Evolutionary conservation across 257 asterid genomes (phyloP).

Genomic region (Fraxinus pennsylvanica): DNA sequence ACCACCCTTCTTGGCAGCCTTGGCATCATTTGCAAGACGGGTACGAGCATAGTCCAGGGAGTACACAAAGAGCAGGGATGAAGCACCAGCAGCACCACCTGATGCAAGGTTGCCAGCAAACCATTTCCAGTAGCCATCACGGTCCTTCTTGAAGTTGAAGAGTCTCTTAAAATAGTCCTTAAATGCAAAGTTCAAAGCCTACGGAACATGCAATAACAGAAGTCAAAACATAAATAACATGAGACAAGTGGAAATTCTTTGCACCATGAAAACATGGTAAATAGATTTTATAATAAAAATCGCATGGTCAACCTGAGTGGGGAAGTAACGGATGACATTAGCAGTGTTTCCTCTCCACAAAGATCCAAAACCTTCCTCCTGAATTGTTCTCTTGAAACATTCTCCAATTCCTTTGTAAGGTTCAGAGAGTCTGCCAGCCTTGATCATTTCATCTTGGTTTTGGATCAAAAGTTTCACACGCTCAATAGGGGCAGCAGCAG

Average conservation of each 20-base stretch:
- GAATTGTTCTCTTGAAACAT: constrained; percentile 41
- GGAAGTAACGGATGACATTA: constrained; percentile 46
- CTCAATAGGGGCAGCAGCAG: constrained; percentile 52
- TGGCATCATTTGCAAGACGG: constrained; percentile 52
- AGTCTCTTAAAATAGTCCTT: constrained; percentile 59
- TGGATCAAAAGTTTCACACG: constrained; percentile 50
- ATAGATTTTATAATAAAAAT: not conserved
- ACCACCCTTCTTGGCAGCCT: constrained; percentile 52
- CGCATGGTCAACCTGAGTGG: constrained; percentile 38
- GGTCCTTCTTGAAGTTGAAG: constrained; percentile 36
- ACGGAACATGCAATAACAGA: not conserved
- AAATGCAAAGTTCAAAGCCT: constrained; percentile 54
- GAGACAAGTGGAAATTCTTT: no score
- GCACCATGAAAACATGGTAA: not conserved
- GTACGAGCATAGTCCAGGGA: constrained; percentile 52
- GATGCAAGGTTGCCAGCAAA: constrained; percentile 53
- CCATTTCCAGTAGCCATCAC: constrained; percentile 54
- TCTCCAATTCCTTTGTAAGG: constrained; percentile 53
- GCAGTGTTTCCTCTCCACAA: constrained; percentile 60
- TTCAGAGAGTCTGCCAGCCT: constrained; percentile 43
- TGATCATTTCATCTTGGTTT: constrained; percentile 52
- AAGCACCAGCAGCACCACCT: constrained; percentile 57
- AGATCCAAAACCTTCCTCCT: constrained; percentile 41
- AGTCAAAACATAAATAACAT: not conserved
- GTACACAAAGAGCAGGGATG: constrained; percentile 46